Base-by-base conservation (phyloP, 352 stramenopile species). In the Pythium brassicae region DNA sequence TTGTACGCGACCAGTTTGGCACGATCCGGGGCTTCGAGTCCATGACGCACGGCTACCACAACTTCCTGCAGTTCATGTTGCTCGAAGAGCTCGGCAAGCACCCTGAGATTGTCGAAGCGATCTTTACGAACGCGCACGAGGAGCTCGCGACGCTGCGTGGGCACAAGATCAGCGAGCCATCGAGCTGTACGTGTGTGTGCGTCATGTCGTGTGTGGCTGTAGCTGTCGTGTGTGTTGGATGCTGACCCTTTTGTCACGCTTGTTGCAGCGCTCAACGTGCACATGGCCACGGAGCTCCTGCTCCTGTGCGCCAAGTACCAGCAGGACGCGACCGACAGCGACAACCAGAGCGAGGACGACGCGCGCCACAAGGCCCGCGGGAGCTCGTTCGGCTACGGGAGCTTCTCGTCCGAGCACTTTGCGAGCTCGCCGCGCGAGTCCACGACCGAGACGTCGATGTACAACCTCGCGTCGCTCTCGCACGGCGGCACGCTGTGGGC, bases 31-130 rank as follows among this genome's bases (percentile, higher is more conserved):
- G 85, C 52, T 92, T 94, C 39, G 85, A 94, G 53, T 87, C 76
- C 2, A 91, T 94, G 76, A 92, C 82, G 0, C 82, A 94, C 59
- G 85, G 85, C n/a, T 94, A 94, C 55, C 85, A 94, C 73, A 94
- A 94, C 62, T 94, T 94, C 25, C 62, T 94, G 22, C 85, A 94
- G 63, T 94, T 91, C 53, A 94, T 94, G 85, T 63, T 94, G 23
- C 57, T 94, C 14, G 85, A 94, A 54, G 82, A 94, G 56, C 71
- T 92, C 42, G 78, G 82, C n/a, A 92, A 94, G 50, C 74, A 83
- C 52, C 76, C 72, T 14, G 40, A 63, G 17, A 86, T 92, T 34
- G 52, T 94, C 22, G 68, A 91, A 10, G 65, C 76, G 37, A 47
- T 94, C 12, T 94, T 92, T 40, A 59, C 68, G 22, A 88, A 89